Evolutionary conservation across 768 basidiomycete genomes (phyloP), one percentile per base, ranked within the genome.

Genomic region (Russula foetens): DNA sequence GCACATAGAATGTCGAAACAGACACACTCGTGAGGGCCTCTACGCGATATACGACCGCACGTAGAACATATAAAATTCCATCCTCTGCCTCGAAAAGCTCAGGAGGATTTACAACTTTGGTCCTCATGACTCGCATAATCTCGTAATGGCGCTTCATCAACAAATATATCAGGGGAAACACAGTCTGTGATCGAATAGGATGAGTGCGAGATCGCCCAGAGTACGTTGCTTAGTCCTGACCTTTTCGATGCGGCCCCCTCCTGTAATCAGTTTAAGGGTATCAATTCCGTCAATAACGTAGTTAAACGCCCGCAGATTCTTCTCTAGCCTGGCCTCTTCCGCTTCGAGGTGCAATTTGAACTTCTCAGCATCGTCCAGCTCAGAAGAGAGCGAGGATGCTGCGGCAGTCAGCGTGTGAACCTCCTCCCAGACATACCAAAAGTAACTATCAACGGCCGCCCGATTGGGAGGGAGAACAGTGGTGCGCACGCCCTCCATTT

Each of bases 211-310:
- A 4, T 3, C 0, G n/a, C 6, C 14, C n/a, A 33, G 31, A 2
- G 28, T 3, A 29, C n/a, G n/a, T 23, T 29, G 2, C 8, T 19
- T 19, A 11, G 39, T 39, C 7, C 59, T 19, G 39, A 72, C 72
- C 66, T 67, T 69, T 53, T 73, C 72, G 4, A 71, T 63, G 7
- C 69, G 63, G 3, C 68, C 69, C 2, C 61, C 47, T 21, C 71
- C 72, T 15, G 66, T 56, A 1, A 73, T 64, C 2, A 72, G 63
- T 2, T 58, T 46, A 9, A 73, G 58, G 0, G 71, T 72, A 35
- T 72, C 72, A 0, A 47, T 23, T 1, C 65, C 69, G 43, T 73
- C 71, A 31, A 73, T 70, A 43, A 64, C 41, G 35, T 70, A 73
- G 39, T 41, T 12, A 17, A 41, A 14, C 7, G 2, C 39, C 19